Percentiles rank a stretch among this genome's conserved stretches.
phyloP scores from a whole-genome alignment of 768 basidiomycete genomes.

The Rubroboletus satanas region DNA sequence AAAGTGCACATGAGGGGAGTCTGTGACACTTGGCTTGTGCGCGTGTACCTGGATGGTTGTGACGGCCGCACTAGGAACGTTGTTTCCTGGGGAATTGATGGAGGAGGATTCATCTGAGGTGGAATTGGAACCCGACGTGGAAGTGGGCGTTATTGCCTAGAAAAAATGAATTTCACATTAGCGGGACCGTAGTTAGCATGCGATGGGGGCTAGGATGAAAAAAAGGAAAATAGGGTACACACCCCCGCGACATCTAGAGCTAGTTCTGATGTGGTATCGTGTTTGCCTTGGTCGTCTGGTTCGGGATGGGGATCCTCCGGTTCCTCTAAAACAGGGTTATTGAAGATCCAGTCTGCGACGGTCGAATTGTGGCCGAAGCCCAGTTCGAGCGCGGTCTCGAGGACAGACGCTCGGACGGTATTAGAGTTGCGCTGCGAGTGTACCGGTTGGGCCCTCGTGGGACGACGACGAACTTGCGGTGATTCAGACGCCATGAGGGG shows the following conservation, averaged over 20 bases:
- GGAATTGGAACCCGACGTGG: slow-evolving; percentile 40
- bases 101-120: slow-evolving; percentile 42
- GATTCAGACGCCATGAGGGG: slow-evolving; percentile 20
- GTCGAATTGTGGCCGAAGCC: slow-evolving; percentile 57
- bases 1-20: slow-evolving; percentile 31
- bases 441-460: slow-evolving; percentile 19
- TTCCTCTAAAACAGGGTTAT: slow-evolving; percentile 53
- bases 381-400: slow-evolving; percentile 67
- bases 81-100: slow-evolving; percentile 25
- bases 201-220: background rate
- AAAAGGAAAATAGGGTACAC: slow-evolving; percentile 3
- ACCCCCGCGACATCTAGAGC: slow-evolving; percentile 29
- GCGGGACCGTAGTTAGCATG: background rate
- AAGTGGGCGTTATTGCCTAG: slow-evolving; percentile 30
- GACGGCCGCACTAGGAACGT: slow-evolving; percentile 13
- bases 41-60: slow-evolving; percentile 20
- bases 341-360: slow-evolving; percentile 72
- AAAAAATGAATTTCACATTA: slow-evolving; percentile 10
- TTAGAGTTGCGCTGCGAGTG: slow-evolving; percentile 45
- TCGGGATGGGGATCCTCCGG: slow-evolving; percentile 41
- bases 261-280: slow-evolving; percentile 6
- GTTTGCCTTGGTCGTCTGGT: background rate
- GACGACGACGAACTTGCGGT: slow-evolving; percentile 27
- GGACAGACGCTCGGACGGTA: slow-evolving; percentile 65
- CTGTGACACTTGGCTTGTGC: slow-evolving; percentile 28